A percentile compares a stretch with the other conserved stretches of the same genome.
Evolutionary conservation across 768 basidiomycete genomes (phyloP).

Genomic region (Rhodotorula kratochvilovae): DNA sequence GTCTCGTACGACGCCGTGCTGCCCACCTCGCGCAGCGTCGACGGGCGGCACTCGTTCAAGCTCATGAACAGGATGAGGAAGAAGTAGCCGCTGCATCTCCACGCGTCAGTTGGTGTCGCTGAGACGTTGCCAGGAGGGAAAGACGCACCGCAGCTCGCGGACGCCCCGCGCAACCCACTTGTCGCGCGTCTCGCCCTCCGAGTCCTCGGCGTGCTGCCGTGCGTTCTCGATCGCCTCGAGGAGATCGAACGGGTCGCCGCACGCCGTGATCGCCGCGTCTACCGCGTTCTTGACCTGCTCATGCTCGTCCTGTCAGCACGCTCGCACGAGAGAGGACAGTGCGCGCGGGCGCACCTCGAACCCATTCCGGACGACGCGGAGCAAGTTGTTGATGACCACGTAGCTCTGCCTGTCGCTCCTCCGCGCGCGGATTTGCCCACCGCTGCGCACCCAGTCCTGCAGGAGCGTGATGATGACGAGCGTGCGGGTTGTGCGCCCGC

Average conservation of each 20-base stretch:
- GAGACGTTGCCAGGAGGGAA: slow-evolving; percentile 69
- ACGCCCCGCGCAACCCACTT: slow-evolving; percentile 67
- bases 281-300: slow-evolving; percentile 70
- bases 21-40: slow-evolving; percentile 33
- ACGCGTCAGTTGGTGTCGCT: slow-evolving; percentile 82
- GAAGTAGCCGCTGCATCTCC: slow-evolving; percentile 50
- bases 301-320: no score
- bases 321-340: neutral
- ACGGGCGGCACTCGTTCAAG: slow-evolving; percentile 35
- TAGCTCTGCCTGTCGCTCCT: slow-evolving; percentile 52
- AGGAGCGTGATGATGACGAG: slow-evolving; percentile 81
- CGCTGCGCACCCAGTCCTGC: slow-evolving; percentile 64
- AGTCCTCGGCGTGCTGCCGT: slow-evolving; percentile 69
- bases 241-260: slow-evolving; percentile 74
- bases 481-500: slow-evolving; percentile 85
- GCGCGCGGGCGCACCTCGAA: slow-evolving; percentile 12
- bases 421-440: slow-evolving; percentile 13
- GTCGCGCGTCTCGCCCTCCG: slow-evolving; percentile 64
- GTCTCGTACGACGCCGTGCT: slow-evolving; percentile 59
- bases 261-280: slow-evolving; percentile 77
- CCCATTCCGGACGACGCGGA: slow-evolving; percentile 71
- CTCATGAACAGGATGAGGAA: slow-evolving; percentile 31
- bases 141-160: slow-evolving; percentile 64
- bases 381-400: slow-evolving; percentile 74
- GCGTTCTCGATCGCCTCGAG: slow-evolving; percentile 83